Evolutionary conservation across 2,329 filamentous ascomycete genomes (phyloP), one percentile per base, ranked within the genome.

Genomic region (Colletotrichum truncatum): DNA sequence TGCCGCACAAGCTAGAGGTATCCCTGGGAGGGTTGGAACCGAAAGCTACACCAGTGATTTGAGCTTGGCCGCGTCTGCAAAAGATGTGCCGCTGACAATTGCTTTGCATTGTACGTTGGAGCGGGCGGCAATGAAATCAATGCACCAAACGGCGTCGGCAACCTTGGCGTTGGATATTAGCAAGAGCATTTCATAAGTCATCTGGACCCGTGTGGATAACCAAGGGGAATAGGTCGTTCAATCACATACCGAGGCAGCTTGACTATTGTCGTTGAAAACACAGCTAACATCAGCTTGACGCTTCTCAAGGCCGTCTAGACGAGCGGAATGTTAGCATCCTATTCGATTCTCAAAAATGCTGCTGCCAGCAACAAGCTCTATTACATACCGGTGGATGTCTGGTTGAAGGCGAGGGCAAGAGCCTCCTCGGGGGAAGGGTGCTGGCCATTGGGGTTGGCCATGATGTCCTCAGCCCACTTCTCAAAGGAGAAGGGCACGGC

Each of bases 401-500:
- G 26, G 52, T 57, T 62, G n/a, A 62, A 62, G 11, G 52, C 59
- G 11, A 62, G 52, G 21, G 59, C 52, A 8, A 62, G n/a, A 18
- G 62, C 62, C 45, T 64, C 62, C 26, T 49, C 56, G 26, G 55
- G 61, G 1, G 55, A 53, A 6, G 45, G 62, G 8, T 64, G 62
- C n/a, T 64, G 30, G 4, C 52, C 59, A 30, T 41, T 34, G 39
- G 62, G 56, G 48, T 54, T 61, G 30, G 46, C 39, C 14, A 64
- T 64, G 30, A 64, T 61, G 21, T 55, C 56, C 21, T 61, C 62
- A 7, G 57, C 62, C 62, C 62, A 64, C 21, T 38, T 60, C 56
- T 54, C 62, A n/a, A 64, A 64, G 26, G 62, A 64, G 21, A 64
- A 64, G 48, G 48, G 41, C 5, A 49, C 32, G 4, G 8, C 41